phyloP scores from a whole-genome alignment of 2,329 filamentous ascomycete species.

The Colletotrichum horii region DNA sequence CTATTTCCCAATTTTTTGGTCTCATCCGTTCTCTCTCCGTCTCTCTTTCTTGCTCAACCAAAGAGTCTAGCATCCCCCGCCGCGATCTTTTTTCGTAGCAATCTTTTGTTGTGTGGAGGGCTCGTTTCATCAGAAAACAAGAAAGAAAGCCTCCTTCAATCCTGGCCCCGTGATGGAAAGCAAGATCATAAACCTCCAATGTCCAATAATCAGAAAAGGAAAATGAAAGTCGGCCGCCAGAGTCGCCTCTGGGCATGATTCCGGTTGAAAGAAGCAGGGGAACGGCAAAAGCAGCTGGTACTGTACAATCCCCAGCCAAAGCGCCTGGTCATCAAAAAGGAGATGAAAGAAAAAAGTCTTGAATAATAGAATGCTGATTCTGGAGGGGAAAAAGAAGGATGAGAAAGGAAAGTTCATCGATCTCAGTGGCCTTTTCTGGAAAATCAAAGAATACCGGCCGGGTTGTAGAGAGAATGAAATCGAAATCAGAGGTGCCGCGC shows the following conservation, averaged over 20 bases:
- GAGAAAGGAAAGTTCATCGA: neutral
- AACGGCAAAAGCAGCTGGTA: neutral
- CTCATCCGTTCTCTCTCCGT: neutral
- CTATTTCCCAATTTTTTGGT: neutral
- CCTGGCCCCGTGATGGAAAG: neutral
- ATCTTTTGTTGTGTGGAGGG: slow-evolving; percentile 1
- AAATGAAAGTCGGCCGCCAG: slow-evolving; percentile 8
- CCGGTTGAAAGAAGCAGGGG: neutral
- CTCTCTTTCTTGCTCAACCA: neutral
- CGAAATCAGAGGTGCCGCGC: slow-evolving; percentile 20
- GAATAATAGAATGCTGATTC: neutral
- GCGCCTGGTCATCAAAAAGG: neutral
- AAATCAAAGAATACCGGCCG: slow-evolving; percentile 20
- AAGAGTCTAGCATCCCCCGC: slow-evolving; percentile 14
- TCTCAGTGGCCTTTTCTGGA: neutral
- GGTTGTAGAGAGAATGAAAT: neutral
- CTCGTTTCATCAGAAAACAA: neutral
- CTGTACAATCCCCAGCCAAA: slow-evolving; percentile 21
- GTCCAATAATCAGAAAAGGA: neutral
- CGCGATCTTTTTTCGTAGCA: slow-evolving; percentile 11
- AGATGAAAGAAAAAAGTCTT: neutral
- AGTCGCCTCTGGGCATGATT: slow-evolving; percentile 13
- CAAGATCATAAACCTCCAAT: neutral
- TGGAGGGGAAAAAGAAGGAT: neutral
- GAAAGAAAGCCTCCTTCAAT: neutral